Evolutionary conservation across 2,329 filamentous ascomycete genomes (phyloP).

Genomic region (Monilinia fructigena): DNA sequence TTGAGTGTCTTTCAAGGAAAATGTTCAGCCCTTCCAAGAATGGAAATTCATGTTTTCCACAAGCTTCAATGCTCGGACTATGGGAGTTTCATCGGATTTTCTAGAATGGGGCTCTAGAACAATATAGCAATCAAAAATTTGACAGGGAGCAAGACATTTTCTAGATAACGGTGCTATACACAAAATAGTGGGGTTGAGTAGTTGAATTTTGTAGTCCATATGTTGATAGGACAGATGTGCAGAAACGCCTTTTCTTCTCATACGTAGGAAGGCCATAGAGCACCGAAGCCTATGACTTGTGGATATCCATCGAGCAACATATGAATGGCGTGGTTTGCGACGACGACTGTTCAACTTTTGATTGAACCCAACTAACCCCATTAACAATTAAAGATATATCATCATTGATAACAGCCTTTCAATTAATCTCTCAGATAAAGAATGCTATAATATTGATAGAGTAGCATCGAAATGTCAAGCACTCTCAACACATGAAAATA

Average conservation of each 20-base stretch:
- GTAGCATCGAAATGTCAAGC: neutral
- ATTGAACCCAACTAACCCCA: neutral
- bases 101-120: neutral
- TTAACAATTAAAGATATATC: too few relatives aligned
- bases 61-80: neutral
- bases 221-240: neutral
- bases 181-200: neutral
- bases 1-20: neutral
- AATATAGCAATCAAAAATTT: neutral
- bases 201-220: neutral
- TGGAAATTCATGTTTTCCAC: neutral
- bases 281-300: neutral
- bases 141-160: neutral
- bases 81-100: neutral
- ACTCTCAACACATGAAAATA: neutral
- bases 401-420: too few relatives aligned
- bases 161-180: neutral
- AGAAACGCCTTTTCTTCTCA: neutral
- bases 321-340: neutral
- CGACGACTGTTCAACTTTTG: neutral
- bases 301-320: neutral
- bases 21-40: slow-evolving; percentile 3
- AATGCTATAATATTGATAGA: neutral
- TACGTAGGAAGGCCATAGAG: neutral
- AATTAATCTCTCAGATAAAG: neutral